Evolutionary conservation across 1,284 basidiomycete genomes (phyloP).

Genomic region (Sparassis latifolia): DNA sequence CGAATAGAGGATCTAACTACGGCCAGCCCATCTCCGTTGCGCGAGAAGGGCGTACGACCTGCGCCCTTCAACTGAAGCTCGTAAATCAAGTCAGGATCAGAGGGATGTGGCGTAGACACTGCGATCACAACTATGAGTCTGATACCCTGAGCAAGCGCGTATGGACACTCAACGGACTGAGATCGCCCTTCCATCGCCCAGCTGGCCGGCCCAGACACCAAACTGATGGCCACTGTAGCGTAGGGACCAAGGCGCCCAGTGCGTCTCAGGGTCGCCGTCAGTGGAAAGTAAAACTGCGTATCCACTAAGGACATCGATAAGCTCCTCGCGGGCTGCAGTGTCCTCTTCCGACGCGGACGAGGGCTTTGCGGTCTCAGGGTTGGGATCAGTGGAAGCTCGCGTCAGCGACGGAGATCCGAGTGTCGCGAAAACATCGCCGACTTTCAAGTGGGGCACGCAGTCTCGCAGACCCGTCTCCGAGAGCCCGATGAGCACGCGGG

Average conservation of each 20-base stretch:
- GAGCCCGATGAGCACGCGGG: constrained; percentile 62
- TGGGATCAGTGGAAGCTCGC: constrained; percentile 9
- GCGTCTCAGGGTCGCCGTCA: constrained; percentile 30
- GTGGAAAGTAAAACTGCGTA: constrained; percentile 63
- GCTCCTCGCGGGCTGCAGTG: constrained; percentile 51
- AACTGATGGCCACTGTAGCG: constrained; percentile 93
- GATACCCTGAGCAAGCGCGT: background rate
- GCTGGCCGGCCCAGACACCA: constrained; percentile 91
- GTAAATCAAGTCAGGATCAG: constrained; percentile 47
- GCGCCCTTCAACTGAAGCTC: constrained; percentile 95
- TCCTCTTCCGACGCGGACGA: constrained; percentile 28
- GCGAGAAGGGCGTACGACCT: constrained; percentile 91
- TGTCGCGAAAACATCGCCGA: constrained; percentile 72
- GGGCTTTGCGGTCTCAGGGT: constrained; percentile 24
- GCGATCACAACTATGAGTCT: constrained; percentile 2
- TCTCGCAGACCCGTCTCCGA: constrained; percentile 66
- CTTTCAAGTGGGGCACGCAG: constrained; percentile 80
- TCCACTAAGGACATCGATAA: constrained; percentile 79
- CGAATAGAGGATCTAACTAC: constrained; percentile 89
- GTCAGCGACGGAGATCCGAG: constrained; percentile 52
- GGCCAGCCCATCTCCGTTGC: constrained; percentile 88
- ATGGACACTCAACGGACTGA: constrained; percentile 58
- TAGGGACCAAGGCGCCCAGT: constrained; percentile 84
- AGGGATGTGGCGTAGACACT: constrained; percentile 75
- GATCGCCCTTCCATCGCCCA: constrained; percentile 93